A percentile compares a stretch with the other conserved stretches of the same genome.
These are phyloP conservation scores for Ambrosiella cleistominuta DNA, from an alignment of 2,329 filamentous ascomycete species.

Conservation along the genomic window DNA sequence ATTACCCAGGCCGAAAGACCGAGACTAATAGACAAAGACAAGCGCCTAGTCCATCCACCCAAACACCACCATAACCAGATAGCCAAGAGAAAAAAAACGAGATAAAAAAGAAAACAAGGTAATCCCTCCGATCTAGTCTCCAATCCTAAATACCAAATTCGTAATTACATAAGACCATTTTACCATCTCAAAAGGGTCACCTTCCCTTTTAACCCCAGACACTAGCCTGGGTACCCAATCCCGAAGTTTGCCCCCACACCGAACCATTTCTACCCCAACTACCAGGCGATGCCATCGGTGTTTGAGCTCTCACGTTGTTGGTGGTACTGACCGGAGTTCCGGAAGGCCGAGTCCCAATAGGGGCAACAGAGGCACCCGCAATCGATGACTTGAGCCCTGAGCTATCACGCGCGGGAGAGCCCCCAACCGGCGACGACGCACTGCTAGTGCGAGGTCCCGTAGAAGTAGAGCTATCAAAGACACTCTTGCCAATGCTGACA, in stretches of 20 bases:
- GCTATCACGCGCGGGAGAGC: constrained; percentile 55
- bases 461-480: too few species aligned
- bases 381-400: constrained; percentile 31
- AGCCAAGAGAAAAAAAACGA: too few species aligned
- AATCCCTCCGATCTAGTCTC: too few species aligned
- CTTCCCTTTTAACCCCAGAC: constrained; percentile 59
- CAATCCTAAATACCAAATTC: too few species aligned
- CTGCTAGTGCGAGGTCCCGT: constrained; percentile 19
- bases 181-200: background rate
- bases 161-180: too few species aligned
- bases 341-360: constrained; percentile 78
- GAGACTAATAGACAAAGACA: too few species aligned
- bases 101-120: too few species aligned
- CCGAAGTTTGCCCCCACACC: constrained; percentile 71
- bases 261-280: constrained; percentile 24
- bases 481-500: too few species aligned
- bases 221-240: constrained; percentile 72
- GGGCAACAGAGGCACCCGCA: constrained; percentile 52
- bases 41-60: too few species aligned
- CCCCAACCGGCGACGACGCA: constrained; percentile 51
- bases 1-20: too few species aligned
- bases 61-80: too few species aligned
- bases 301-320: constrained; percentile 59
- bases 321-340: constrained; percentile 34
- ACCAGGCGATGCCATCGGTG: constrained; percentile 44